Evolutionary conservation across 2,329 filamentous ascomycete genomes (phyloP), one percentile per base, ranked within the genome.

Genomic region (Graphiopsis chlorocephala): DNA sequence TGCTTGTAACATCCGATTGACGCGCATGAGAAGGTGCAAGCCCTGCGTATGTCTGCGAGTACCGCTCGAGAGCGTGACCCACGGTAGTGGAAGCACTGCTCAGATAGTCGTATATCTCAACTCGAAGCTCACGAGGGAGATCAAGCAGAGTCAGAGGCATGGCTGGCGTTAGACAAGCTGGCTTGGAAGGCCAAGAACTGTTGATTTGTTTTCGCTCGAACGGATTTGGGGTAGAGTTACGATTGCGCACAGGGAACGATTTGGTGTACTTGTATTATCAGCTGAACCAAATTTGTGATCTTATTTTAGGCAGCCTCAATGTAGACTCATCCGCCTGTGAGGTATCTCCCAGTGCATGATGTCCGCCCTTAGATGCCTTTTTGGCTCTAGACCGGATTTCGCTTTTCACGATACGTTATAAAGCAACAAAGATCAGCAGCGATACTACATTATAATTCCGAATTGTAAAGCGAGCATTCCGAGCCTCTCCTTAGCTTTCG

Each of bases 101-200:
- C 26, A 53, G 17, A 31, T 28, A 62, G 10, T 67, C 59, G 47
- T 66, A 68, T 8, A 68, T 66, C 11, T 48, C 26, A 20, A 66
- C 66, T 38, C 65, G 65, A 7, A 68, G 26, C n/a, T 66, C 65
- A 50, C 66, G 58, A 15, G 66, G 66, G 4, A 68, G 35, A 6
- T 48, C 55, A 28, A 68, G 50, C 17, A 53, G n/a, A 14, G 50
- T 53, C 10, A 28, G 28, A 53, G 26, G 31, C 50, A 53, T 53
- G 17, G 35, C 17, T 33, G 20, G 23, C 53, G 28, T 20, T 35
- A 6, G 23, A 17, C 28, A 17, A 20, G n/a, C n/a, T 10, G 38
- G n/a, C n/a, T 42, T n/a, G 6, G 17, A n/a, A 42, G 17, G 20
- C 17, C 4, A 8, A 15, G 15, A 8, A 42, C 3, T 20, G 38